Evolutionary conservation across 352 stramenopile species (phyloP).

Genomic region (Phytopythium boreale): DNA sequence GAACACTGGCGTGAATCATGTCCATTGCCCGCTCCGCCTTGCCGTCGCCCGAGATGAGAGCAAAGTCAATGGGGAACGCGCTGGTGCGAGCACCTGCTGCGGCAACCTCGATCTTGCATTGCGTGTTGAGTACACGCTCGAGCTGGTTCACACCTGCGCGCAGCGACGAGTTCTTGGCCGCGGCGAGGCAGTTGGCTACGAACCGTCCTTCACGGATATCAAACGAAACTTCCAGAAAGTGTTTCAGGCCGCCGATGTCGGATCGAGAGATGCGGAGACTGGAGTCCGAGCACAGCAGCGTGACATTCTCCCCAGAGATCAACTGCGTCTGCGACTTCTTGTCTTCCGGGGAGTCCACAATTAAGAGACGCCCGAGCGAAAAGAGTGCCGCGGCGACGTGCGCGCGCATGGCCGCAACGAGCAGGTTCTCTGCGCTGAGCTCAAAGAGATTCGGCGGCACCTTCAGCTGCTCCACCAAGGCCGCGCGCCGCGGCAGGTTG

Average conservation of each 20-base stretch:
- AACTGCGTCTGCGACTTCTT: slow-evolving; percentile 50
- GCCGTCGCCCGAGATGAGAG: slow-evolving; percentile 64
- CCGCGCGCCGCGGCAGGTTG: slow-evolving; percentile 48
- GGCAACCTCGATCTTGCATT: slow-evolving; percentile 74
- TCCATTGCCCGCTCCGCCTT: slow-evolving; percentile 72
- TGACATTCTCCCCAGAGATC: slow-evolving; percentile 68
- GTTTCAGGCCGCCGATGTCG: slow-evolving; percentile 73
- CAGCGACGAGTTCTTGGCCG: slow-evolving; percentile 56
- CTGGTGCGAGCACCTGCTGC: slow-evolving; percentile 29
- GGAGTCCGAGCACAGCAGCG: slow-evolving; percentile 51
- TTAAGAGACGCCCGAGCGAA: slow-evolving; percentile 64
- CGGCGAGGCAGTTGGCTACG: slow-evolving; percentile 62
- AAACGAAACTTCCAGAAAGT: slow-evolving; percentile 81
- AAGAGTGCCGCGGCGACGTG: slow-evolving; percentile 73
- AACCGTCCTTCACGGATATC: slow-evolving; percentile 74
- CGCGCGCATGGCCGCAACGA: slow-evolving; percentile 73
- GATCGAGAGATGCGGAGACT: slow-evolving; percentile 61
- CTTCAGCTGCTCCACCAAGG: slow-evolving; percentile 53
- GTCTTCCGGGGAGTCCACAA: slow-evolving; percentile 60
- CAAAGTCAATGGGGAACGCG: slow-evolving; percentile 57
- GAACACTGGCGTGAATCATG: slow-evolving; percentile 63
- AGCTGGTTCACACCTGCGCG: slow-evolving; percentile 53
- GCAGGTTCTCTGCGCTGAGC: slow-evolving; percentile 69
- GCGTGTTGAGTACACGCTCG: slow-evolving; percentile 70
- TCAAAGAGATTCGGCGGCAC: slow-evolving; percentile 79